Conservation (phyloP, 805 yeast genomes). For the Zygotorulaspora sp. region DNA sequence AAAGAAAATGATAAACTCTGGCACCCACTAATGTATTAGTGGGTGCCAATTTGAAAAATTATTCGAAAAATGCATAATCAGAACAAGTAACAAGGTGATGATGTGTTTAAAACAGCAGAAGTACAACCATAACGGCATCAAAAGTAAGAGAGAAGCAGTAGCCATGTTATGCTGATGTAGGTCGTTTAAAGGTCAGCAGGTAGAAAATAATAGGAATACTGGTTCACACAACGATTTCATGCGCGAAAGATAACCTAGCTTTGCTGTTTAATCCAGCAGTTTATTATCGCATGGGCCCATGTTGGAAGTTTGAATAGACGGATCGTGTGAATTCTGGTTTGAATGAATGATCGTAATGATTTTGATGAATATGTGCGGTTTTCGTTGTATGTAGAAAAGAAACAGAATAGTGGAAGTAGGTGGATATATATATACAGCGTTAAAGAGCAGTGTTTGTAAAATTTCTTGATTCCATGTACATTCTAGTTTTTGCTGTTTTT, state of each 20-base stretch:
- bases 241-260: not conserved
- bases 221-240: too few relatives aligned
- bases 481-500: not conserved
- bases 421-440: constrained; percentile 8
- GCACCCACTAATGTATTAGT: constrained; percentile 1
- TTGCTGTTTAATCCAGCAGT: constrained; percentile 2
- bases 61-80: constrained; percentile 3
- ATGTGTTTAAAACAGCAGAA: not conserved
- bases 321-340: not conserved
- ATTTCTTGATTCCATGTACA: constrained; percentile 1
- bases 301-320: not conserved
- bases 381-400: not conserved
- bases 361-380: not conserved
- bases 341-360: not conserved
- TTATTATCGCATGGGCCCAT: constrained; percentile 4
- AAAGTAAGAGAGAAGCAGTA: not conserved
- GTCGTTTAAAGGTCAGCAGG: constrained; percentile 3
- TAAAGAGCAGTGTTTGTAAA: not conserved
- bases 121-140: not conserved
- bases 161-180: not conserved
- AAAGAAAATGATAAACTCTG: too few relatives aligned
- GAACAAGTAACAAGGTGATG: constrained; percentile 3
- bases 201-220: not conserved
- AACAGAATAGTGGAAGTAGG: constrained; percentile 1
- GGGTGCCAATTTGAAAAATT: constrained; percentile 1